Percentiles rank a stretch among this genome's conserved stretches.
Conservation (phyloP, 192 early-diverging fungal genomes). For the Coemansia sp. region DNA sequence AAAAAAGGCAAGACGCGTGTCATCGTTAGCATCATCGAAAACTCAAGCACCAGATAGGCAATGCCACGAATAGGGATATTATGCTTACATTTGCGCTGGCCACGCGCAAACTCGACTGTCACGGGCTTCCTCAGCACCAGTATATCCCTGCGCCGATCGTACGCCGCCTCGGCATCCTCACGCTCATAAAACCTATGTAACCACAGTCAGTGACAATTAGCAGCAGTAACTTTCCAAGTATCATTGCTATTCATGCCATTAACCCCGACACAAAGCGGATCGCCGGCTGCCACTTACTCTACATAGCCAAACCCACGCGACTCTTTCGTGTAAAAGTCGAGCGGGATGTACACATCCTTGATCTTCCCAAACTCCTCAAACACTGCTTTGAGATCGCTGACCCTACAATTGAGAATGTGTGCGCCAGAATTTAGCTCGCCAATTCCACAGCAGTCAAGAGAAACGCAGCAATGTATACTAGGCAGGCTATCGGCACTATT, state of each 20-base stretch:
- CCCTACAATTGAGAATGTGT: constrained; percentile 12
- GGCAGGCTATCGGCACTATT: neutral
- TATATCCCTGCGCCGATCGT: constrained; percentile 37
- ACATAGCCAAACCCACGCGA: constrained; percentile 54
- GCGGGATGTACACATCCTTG: constrained; percentile 50
- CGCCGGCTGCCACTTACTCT: constrained; percentile 31
- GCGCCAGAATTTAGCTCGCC: neutral
- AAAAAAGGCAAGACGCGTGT: neutral
- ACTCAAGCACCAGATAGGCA: neutral
- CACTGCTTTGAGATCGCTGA: constrained; percentile 28
- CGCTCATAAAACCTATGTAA: constrained; percentile 43
- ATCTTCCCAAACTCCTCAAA: constrained; percentile 49
- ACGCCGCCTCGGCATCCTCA: constrained; percentile 52
- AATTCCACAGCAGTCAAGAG: neutral
- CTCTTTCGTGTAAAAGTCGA: constrained; percentile 49
- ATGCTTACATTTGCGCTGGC: constrained; percentile 51
- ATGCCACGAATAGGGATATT: neutral
- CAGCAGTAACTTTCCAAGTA: neutral
- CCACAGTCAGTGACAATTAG: neutral
- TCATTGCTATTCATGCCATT: neutral
- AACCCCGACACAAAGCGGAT: neutral
- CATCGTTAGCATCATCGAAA: neutral
- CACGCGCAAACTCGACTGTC: constrained; percentile 53
- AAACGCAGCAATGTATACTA: neutral
- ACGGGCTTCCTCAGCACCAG: constrained; percentile 31